Base-by-base conservation (phyloP, 2,329 filamentous ascomycete species). In the Blastomyces gilchristii region DNA sequence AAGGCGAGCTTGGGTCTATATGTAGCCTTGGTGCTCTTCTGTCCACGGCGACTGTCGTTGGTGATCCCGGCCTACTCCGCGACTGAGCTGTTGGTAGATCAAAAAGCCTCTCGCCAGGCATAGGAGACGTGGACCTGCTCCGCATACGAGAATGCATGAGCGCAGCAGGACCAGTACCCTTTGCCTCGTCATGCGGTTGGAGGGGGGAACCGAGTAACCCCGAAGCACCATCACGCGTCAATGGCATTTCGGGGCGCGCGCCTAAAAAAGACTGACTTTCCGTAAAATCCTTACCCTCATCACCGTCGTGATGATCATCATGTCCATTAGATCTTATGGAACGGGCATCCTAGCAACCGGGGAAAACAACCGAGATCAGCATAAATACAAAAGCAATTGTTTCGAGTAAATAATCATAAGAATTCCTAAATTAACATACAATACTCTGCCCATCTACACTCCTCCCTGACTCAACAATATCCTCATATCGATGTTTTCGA, bases 201-300 rank as follows among this genome's bases (percentile, higher is more conserved):
- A 31, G 16, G 62, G 64, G 58, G 12, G 39, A 18, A 60, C 62
- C 63, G 52, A 70, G 28, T 16, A 59, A 72, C 75, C 76, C 76
- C 77, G 78, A 80, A 80, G 76, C 77, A 78, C 76, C 73, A 72
- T 73, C 67, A 71, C 71, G 68, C 74, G 73, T 65, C 61, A 65
- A 67, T 76, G 79, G 79, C 76, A 81, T 81, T 82, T 84, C 83
- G 81, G 81, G 83, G 83, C 82, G 78, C 76, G 78, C 77, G 72
- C 74, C 83, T 86, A 86, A 85, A 85, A 86, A 86, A 85, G 83
- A 81, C 77, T 80, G 71, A 6, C 25, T 16, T 66, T 72, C 65
- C 70, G 75, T 71, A 14, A 18, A 34, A 65, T 72, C 65, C 71
- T 77, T 72, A 66, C 75, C 71, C 52, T 37, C 50, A 56, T 65